phyloP scores from a whole-genome alignment of 2,329 filamentous ascomycete genomes.

The Trichophyton equinum region DNA sequence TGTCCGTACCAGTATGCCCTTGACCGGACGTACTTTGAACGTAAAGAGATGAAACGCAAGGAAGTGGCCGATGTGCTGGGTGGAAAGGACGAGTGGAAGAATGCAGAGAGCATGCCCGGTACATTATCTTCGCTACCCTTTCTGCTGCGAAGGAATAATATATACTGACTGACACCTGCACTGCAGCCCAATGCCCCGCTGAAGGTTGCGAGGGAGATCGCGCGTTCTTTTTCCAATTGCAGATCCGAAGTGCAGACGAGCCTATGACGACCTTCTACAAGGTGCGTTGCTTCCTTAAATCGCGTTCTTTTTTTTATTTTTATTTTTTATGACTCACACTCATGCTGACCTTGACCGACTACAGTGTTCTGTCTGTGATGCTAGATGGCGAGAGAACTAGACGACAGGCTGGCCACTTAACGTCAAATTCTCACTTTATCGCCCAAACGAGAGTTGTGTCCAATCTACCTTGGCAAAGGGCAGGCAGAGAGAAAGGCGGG shows the following conservation, averaged over 20 bases:
- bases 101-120: slow-evolving; percentile 68
- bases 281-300: slow-evolving; percentile 33
- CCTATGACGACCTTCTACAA: slow-evolving; percentile 96
- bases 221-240: slow-evolving; percentile 91
- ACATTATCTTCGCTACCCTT: slow-evolving; percentile 15
- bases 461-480: neutral
- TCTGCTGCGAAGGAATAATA: no score
- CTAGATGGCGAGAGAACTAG: slow-evolving; percentile 40
- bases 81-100: slow-evolving; percentile 76
- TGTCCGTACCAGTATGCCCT: slow-evolving; percentile 88
- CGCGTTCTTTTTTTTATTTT: no score
- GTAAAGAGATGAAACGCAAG: slow-evolving; percentile 66
- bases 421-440: no score
- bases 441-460: no score
- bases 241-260: slow-evolving; percentile 96
- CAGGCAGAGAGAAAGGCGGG: neutral
- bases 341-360: slow-evolving; percentile 21
- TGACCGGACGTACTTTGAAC: slow-evolving; percentile 67
- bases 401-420: neutral
- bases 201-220: slow-evolving; percentile 68
- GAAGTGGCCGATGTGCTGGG: slow-evolving; percentile 85
- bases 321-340: neutral
- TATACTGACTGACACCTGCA: neutral
- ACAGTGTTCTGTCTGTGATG: slow-evolving; percentile 31
- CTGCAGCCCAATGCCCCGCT: slow-evolving; percentile 63